These are phyloP conservation scores for Apiotrichum mycotoxinovorans DNA, from an alignment of 1,284 basidiomycete species.

Conservation along the genomic window DNA sequence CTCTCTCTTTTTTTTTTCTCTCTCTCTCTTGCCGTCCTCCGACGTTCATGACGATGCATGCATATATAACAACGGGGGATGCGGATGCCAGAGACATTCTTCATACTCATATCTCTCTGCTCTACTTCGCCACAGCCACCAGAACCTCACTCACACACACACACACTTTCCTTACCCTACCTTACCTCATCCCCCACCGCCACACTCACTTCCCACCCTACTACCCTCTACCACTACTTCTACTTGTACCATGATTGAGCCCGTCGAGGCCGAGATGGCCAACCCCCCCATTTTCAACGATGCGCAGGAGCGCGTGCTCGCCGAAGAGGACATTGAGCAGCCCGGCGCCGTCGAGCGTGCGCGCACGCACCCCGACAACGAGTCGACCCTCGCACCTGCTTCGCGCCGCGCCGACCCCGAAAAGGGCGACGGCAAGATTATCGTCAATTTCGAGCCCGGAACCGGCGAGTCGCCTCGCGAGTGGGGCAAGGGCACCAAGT, in stretches of 20 bases:
- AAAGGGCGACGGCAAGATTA: conserved; percentile 21
- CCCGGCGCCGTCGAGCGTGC: not conserved
- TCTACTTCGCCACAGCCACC: too few species aligned
- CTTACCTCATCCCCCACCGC: too few species aligned
- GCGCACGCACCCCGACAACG: not conserved
- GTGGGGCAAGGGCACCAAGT: conserved; percentile 36
- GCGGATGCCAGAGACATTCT: too few species aligned
- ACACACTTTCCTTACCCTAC: too few species aligned
- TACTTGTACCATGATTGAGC: conserved; percentile 32
- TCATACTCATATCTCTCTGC: too few species aligned
- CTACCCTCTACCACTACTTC: too few species aligned
- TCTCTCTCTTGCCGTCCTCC: too few species aligned
- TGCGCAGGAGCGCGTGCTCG: conserved; percentile 24
- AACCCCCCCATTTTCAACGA: conserved; percentile 33
- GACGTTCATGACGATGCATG: too few species aligned
- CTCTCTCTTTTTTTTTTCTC: too few species aligned
- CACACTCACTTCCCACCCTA: not conserved
- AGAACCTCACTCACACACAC: too few species aligned
- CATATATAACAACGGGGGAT: too few species aligned
- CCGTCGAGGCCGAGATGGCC: conserved; percentile 39
- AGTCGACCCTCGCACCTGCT: too few species aligned
- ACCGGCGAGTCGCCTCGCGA: conserved; percentile 32
- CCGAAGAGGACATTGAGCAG: conserved; percentile 28
- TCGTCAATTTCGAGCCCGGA: conserved; percentile 33
- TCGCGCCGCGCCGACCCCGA: not conserved